Evolutionary conservation across 2,329 filamentous ascomycete genomes (phyloP).

Genomic region (Tricladium varicosporioides): DNA sequence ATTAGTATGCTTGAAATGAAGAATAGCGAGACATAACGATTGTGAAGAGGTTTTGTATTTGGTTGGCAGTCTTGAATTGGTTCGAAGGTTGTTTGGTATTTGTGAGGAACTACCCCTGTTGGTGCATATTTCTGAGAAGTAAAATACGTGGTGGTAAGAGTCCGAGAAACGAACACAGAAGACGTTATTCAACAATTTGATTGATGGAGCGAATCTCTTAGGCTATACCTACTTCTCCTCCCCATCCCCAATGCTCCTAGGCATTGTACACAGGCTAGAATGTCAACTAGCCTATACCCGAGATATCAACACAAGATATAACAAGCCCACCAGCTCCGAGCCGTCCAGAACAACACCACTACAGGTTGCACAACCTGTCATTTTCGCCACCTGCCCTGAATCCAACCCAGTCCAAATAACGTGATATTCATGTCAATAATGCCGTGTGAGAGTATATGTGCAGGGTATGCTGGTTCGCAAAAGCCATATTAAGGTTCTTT

Average conservation of each 20-base stretch:
- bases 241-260: background rate
- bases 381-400: background rate
- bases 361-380: background rate
- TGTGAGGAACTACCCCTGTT: no score
- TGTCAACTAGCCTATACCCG: background rate
- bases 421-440: background rate
- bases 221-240: background rate
- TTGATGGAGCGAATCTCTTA: background rate
- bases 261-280: background rate
- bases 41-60: no score
- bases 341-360: background rate
- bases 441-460: constrained; percentile 1
- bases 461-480: background rate
- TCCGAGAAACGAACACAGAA: no score
- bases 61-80: no score
- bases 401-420: background rate
- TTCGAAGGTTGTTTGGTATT: no score
- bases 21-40: no score
- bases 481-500: background rate
- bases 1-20: no score
- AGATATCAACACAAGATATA: background rate
- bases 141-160: no score
- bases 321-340: constrained; percentile 1
- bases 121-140: no score
- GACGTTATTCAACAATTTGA: background rate